Conservation (phyloP, 176 grass and related monocot species). For the Cymbopogon citratus region DNA sequence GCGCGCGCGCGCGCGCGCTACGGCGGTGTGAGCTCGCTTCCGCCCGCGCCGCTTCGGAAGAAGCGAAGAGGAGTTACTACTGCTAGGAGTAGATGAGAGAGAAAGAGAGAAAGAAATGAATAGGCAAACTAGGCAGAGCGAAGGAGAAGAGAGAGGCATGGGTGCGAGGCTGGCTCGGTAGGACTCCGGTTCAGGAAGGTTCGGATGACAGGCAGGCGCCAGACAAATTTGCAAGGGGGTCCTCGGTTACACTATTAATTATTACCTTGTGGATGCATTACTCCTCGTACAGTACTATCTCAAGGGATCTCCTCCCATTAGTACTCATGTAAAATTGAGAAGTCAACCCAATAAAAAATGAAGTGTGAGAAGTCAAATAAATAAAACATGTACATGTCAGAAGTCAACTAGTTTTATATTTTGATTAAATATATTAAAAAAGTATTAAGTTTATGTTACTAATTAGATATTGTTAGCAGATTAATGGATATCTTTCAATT, state of each 20-base stretch:
- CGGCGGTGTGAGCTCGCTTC: neutral
- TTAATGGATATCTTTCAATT: no score
- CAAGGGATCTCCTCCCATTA: no score
- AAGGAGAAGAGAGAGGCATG: neutral
- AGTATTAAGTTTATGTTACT: no score
- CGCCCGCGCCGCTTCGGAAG: slow-evolving; percentile 36
- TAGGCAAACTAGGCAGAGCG: neutral
- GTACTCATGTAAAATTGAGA: no score
- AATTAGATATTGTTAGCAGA: no score
- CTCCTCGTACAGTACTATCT: no score
- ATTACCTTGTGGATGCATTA: neutral
- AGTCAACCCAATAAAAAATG: no score
- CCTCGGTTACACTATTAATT: neutral
- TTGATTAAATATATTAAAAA: no score
- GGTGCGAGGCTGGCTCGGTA: slow-evolving; percentile 35
- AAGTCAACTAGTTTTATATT: no score
- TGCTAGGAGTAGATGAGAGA: neutral
- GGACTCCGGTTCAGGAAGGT: slow-evolving; percentile 28
- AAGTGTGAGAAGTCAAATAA: no score
- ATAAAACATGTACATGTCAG: no score
- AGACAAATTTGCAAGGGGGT: neutral
- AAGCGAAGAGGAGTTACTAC: neutral
- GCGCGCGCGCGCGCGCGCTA: neutral
- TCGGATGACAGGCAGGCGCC: slow-evolving; percentile 35
- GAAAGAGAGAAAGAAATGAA: neutral